Conservation (phyloP, 148 eudicot species). For the Fagopyrum esculentum region DNA sequence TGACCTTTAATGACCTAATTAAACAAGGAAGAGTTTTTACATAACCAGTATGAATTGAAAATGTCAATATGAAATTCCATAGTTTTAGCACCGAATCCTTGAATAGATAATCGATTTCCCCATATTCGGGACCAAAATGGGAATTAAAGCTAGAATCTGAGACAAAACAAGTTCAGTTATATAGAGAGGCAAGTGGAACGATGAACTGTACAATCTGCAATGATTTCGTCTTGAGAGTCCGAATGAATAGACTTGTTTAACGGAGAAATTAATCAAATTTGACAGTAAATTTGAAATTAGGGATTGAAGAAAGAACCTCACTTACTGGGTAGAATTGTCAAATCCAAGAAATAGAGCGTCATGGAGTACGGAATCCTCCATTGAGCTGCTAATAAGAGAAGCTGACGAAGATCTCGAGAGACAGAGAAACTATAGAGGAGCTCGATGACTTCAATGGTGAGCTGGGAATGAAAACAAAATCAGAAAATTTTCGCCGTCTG, state of each 20-base stretch:
- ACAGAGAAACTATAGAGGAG: neutral
- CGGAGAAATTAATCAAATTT: neutral
- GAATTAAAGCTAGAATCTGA: neutral
- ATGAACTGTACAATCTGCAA: neutral
- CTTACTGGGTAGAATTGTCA: conserved; percentile 75
- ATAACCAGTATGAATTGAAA: neutral
- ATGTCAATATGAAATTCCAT: neutral
- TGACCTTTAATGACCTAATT: conserved; percentile 85
- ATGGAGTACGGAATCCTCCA: conserved; percentile 45
- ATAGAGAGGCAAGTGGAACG: neutral
- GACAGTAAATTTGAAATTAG: neutral
- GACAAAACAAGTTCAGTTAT: neutral
- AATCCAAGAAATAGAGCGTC: conserved; percentile 64
- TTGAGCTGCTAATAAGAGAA: conserved; percentile 2
- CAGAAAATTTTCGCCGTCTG: neutral
- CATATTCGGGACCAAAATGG: neutral
- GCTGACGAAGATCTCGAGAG: neutral
- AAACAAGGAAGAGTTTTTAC: neutral
- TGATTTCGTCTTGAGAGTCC: no score
- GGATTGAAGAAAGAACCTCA: neutral
- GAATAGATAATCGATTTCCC: neutral
- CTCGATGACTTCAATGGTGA: no score
- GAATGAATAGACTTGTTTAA: neutral
- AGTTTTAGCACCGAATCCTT: neutral
- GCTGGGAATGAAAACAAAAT: neutral